Conservation (phyloP, 495 filamentous ascomycete species). For the Bacidia gigantensis region DNA sequence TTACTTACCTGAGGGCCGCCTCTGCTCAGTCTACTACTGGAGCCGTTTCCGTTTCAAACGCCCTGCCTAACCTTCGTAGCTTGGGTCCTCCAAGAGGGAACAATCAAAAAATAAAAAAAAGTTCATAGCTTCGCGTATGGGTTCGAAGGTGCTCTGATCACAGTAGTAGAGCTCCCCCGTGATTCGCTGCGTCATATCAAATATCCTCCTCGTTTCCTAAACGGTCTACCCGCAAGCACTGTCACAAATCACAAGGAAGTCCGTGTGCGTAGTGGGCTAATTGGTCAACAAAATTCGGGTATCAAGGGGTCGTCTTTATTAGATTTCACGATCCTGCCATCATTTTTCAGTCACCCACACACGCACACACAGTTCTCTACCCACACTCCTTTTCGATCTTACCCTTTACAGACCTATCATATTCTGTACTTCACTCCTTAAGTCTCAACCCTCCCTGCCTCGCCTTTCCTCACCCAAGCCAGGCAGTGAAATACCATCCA, state of each 20-base stretch:
- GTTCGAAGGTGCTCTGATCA: too few species aligned
- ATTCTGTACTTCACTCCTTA: background rate
- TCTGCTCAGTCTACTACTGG: too few species aligned
- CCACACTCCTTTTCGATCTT: background rate
- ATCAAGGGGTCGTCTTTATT: constrained; percentile 5
- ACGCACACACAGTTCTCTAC: background rate
- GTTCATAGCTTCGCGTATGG: too few species aligned
- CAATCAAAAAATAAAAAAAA: too few species aligned
- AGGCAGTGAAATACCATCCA: background rate
- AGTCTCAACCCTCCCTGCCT: background rate
- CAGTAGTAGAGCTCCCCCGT: background rate
- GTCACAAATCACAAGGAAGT: constrained; percentile 1
- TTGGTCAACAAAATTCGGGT: constrained; percentile 1
- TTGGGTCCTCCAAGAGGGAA: background rate
- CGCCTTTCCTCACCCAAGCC: background rate
- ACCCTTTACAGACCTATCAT: background rate
- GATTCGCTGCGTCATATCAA: background rate
- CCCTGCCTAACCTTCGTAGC: background rate
- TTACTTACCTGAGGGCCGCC: too few species aligned
- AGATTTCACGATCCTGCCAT: background rate
- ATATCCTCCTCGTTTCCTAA: background rate
- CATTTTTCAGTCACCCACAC: background rate
- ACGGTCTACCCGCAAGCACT: background rate
- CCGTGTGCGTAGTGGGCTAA: background rate
- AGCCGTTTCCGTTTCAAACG: constrained; percentile 5